These are phyloP conservation scores for Pinus tabuliformis DNA, from an alignment of 75 land plant genomes.

Conservation along the genomic window DNA sequence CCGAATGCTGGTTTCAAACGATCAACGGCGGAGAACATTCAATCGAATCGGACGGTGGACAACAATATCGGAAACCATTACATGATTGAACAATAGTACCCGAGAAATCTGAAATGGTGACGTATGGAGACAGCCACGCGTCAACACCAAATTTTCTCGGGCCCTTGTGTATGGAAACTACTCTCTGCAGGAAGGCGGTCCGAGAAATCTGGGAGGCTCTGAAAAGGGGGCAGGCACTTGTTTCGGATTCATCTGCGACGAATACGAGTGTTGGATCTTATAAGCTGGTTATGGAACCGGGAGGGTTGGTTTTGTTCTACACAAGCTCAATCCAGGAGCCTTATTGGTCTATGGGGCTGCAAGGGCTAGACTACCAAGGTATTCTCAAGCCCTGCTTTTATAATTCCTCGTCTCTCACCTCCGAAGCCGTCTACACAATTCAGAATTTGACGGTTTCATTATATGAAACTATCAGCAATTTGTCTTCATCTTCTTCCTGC, in stretches of 20 bases:
- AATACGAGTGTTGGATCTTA: conserved; percentile 5
- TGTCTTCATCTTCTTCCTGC: background rate
- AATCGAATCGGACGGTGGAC: too few species aligned
- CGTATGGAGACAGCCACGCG: too few species aligned
- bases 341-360: background rate
- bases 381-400: background rate
- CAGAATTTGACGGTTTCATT: background rate
- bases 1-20: too few species aligned
- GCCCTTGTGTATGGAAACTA: too few species aligned
- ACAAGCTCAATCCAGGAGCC: conserved; percentile 3
- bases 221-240: background rate
- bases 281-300: conserved; percentile 10
- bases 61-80: too few species aligned
- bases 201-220: too few species aligned
- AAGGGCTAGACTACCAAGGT: conserved; percentile 1
- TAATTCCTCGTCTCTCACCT: background rate
- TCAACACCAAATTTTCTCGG: too few species aligned
- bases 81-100: too few species aligned
- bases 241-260: background rate
- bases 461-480: background rate
- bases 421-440: background rate
- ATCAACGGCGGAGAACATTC: too few species aligned
- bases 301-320: conserved; percentile 7
- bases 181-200: too few species aligned
- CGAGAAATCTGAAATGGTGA: too few species aligned